These are phyloP conservation scores for Penicillium waksmanii DNA, from an alignment of 495 filamentous ascomycete species.

Conservation along the genomic window DNA sequence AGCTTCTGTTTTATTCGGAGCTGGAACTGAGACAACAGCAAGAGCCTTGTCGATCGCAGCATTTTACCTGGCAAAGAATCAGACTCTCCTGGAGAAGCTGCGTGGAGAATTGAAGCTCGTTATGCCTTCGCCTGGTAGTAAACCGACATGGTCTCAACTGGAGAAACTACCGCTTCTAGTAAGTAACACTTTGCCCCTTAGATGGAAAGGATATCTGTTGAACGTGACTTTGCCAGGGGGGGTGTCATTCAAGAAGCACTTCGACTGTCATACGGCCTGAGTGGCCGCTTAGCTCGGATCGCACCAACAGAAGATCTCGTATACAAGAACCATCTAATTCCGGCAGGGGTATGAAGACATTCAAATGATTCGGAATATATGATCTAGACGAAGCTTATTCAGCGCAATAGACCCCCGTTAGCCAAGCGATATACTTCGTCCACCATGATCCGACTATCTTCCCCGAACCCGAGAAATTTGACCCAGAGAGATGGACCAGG, in stretches of 20 bases:
- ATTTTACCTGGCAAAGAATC: constrained; percentile 24
- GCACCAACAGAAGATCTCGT: constrained; percentile 43
- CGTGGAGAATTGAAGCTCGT: constrained; percentile 37
- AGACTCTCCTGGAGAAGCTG: constrained; percentile 19
- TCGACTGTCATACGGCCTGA: constrained; percentile 47
- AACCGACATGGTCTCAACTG: constrained; percentile 42
- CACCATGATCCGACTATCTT: constrained; percentile 52
- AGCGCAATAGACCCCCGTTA: constrained; percentile 39
- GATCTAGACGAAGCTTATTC: constrained; percentile 9
- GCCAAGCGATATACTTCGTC: constrained; percentile 50
- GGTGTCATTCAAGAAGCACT: constrained; percentile 52
- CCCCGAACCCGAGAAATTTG: constrained; percentile 48
- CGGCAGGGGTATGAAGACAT: constrained; percentile 26
- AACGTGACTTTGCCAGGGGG: constrained; percentile 21
- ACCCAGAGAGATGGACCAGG: constrained; percentile 55
- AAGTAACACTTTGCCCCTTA: neutral
- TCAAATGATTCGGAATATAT: neutral
- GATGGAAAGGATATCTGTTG: neutral
- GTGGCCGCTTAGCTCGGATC: constrained; percentile 43
- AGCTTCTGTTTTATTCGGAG: constrained; percentile 37
- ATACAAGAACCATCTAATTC: constrained; percentile 42
- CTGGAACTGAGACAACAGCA: constrained; percentile 49
- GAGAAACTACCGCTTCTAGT: constrained; percentile 57
- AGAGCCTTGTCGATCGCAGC: constrained; percentile 23
- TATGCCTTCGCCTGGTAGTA: constrained; percentile 28